Percentiles rank a stretch among this genome's conserved stretches.
Conservation (phyloP, 371 early-diverging fungal species). For the Mortierella sp. region DNA sequence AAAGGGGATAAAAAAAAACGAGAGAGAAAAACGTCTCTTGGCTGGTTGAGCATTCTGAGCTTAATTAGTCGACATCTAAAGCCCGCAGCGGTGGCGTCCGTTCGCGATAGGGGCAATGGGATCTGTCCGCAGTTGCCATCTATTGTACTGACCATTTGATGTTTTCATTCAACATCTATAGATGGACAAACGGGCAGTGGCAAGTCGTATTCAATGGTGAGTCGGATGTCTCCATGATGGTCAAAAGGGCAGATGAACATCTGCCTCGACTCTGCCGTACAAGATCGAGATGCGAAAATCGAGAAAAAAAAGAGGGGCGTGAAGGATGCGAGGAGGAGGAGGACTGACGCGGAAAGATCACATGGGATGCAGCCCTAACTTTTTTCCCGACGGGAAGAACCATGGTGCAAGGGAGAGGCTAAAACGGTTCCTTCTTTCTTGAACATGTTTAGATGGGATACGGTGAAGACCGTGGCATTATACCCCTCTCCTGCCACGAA, state of each 20-base stretch:
- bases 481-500: constrained; percentile 84
- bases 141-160: background rate
- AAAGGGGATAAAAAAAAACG: background rate
- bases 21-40: background rate
- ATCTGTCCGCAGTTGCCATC: constrained; percentile 11
- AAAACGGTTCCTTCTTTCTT: background rate
- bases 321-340: background rate
- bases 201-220: constrained; percentile 89
- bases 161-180: constrained; percentile 33
- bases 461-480: constrained; percentile 86
- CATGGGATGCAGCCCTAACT: background rate
- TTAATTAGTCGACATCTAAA: constrained; percentile 11
- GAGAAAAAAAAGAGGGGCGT: background rate
- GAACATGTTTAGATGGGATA: constrained; percentile 68
- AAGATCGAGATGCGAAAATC: constrained; percentile 8
- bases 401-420: background rate
- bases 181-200: constrained; percentile 93
- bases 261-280: background rate
- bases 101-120: background rate
- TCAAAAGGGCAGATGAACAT: constrained; percentile 8
- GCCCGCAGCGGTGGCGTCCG: constrained; percentile 11
- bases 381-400: constrained; percentile 12
- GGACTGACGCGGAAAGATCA: background rate
- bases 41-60: constrained; percentile 6
- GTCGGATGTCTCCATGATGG: constrained; percentile 4